Evolutionary conservation across 768 basidiomycete species (phyloP).

Genomic region (Leccinum obscurum): DNA sequence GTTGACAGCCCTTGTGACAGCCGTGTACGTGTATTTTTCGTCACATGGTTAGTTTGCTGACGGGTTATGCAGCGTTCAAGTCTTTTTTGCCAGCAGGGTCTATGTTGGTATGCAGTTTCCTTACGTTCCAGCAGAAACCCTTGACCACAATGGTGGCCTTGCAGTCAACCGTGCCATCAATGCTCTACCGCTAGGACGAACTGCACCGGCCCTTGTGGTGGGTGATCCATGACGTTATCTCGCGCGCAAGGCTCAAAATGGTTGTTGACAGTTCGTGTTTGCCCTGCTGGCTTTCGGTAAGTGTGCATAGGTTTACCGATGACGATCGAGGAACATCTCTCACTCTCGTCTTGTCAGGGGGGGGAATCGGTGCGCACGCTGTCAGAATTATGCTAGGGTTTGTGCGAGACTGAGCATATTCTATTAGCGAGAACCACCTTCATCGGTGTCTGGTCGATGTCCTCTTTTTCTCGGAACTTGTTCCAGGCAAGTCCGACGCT

Average conservation of each 20-base stretch:
- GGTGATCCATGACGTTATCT: neutral
- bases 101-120: slow-evolving; percentile 8
- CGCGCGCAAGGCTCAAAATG: neutral
- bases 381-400: neutral
- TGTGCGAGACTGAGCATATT: slow-evolving; percentile 5
- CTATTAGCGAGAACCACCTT: slow-evolving; percentile 14
- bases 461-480: slow-evolving; percentile 1
- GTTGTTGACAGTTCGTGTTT: slow-evolving; percentile 7
- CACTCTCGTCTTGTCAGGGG: neutral
- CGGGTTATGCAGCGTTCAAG: slow-evolving; percentile 9
- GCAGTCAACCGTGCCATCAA: slow-evolving; percentile 7
- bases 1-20: slow-evolving; percentile 16
- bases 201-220: slow-evolving; percentile 13
- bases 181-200: slow-evolving; percentile 12
- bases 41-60: neutral
- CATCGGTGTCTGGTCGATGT: slow-evolving; percentile 9
- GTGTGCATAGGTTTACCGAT: neutral
- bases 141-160: neutral
- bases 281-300: slow-evolving; percentile 14
- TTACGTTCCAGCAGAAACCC: neutral
- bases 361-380: slow-evolving; percentile 8
- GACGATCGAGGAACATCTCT: neutral
- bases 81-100: slow-evolving; percentile 15
- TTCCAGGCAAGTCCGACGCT: slow-evolving; percentile 12
- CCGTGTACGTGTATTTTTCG: slow-evolving; percentile 10